Conservation (phyloP, 73 alveolate genomes). For the Diophrys sp. region DNA sequence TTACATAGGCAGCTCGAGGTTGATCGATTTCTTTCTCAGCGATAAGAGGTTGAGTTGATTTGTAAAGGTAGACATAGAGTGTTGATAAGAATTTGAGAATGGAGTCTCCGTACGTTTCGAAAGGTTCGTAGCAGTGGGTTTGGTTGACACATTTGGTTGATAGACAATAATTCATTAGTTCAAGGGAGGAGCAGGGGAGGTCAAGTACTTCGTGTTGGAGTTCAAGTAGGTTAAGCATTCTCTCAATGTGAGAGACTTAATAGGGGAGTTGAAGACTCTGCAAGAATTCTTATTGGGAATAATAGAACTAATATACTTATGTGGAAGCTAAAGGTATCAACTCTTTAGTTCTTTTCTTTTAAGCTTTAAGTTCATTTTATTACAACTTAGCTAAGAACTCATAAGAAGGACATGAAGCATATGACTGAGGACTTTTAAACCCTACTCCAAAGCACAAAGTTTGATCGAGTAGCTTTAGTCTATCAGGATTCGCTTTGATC, state of each 20-base stretch:
- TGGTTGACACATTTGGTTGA: background rate
- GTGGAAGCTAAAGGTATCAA: background rate
- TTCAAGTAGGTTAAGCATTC: background rate
- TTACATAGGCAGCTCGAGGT: background rate
- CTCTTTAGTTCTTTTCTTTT: background rate
- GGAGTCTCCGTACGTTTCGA: constrained; percentile 70
- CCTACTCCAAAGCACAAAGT: background rate
- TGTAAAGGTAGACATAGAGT: constrained; percentile 27
- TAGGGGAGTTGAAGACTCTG: background rate
- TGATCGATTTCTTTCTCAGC: background rate
- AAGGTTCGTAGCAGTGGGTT: constrained; percentile 27
- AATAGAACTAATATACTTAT: background rate
- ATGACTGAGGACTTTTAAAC: background rate
- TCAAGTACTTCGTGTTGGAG: background rate
- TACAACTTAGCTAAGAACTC: background rate
- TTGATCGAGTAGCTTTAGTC: background rate
- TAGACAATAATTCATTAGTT: background rate
- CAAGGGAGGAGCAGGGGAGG: background rate
- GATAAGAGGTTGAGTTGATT: background rate
- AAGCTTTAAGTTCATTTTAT: background rate
- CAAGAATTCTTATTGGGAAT: background rate
- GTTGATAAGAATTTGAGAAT: constrained; percentile 48
- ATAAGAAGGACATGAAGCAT: background rate
- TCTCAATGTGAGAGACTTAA: background rate
- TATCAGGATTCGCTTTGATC: background rate